Evolutionary conservation across 2,329 filamentous ascomycete genomes (phyloP), one percentile per base, ranked within the genome.

Genomic region (Aspergillus thermomutatus): DNA sequence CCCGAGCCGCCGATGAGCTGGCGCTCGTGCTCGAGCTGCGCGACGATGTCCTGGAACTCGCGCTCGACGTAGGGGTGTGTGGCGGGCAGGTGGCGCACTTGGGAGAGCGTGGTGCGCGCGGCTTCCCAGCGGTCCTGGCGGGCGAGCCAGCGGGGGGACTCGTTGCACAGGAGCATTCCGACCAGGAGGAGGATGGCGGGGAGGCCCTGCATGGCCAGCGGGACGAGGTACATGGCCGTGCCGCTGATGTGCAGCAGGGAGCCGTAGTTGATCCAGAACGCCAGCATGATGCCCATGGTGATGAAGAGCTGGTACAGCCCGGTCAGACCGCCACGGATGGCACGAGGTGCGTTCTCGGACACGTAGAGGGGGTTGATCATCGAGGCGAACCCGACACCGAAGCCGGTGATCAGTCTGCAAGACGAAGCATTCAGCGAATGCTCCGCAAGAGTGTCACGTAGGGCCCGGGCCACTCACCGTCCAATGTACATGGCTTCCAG

Each of bases 61-160:
- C 79, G 77, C 50, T 82, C 78, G n/a, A 86, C 66, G 64, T 85
- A 85, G 0, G 78, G 77, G 63, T 86, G 82, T 10, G 75, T 74
- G 10, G 74, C 55, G 1, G 79, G 76, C 2, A 88, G 75, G 55
- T 82, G 76, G 41, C 87, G 82, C 43, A 90, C 77, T 40, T 72
- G 76, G 21, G 81, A 77, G 6, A 91, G 79, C 19, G 85, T 81
- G 0, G 57, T 58, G 3, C 80, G 82, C 1, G 87, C 84, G 43
- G 86, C 77, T 58, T 90, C 87, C 86, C 86, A 89, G 60, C 86
- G 80, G 64, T 89, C 86, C 64, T 84, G 80, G 62, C 85, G 83
- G 25, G 87, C 87, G 25, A 87, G 81, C 82, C 84, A 90, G 62
- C 87, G 81, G 14, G 87, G 87, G 6, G 84, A 87, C 65, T 89